Evolutionary conservation across 805 yeast genomes (phyloP).

Genomic region (Wickerhamiella dianesei): DNA sequence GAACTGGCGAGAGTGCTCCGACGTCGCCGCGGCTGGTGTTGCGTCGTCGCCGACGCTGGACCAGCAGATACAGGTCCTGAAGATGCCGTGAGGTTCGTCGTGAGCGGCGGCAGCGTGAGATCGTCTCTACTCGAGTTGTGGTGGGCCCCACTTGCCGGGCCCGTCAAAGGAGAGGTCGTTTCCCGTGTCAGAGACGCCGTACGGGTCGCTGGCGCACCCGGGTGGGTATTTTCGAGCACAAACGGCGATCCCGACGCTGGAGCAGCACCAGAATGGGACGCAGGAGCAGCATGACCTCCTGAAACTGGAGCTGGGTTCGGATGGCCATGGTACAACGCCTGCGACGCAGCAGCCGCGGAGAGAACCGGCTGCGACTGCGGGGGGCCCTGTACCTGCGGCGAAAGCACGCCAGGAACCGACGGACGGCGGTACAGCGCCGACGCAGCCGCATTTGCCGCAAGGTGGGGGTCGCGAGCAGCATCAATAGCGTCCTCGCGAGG

Average conservation of each 20-base stretch:
- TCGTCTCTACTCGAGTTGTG: too few relatives aligned
- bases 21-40: constrained; percentile 5
- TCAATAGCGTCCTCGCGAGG: neutral
- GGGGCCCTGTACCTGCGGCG: neutral
- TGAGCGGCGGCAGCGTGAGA: too few relatives aligned
- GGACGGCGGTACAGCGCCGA: constrained; percentile 1
- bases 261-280: too few relatives aligned
- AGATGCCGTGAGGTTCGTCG: too few relatives aligned
- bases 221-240: too few relatives aligned
- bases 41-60: neutral
- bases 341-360: neutral
- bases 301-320: too few relatives aligned
- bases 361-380: constrained; percentile 3
- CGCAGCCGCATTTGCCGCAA: constrained; percentile 2
- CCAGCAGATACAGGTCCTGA: neutral
- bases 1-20: constrained; percentile 6
- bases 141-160: neutral
- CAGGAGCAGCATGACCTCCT: neutral
- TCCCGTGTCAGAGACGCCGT: neutral
- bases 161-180: neutral
- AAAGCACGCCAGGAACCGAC: neutral
- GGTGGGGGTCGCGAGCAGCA: neutral
- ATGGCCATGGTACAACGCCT: neutral
- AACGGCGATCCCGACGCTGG: neutral
- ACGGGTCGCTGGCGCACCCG: neutral